These are phyloP conservation scores for Macroventuria anomochaeta DNA, from an alignment of 2,329 filamentous ascomycete genomes.

Conservation along the genomic window DNA sequence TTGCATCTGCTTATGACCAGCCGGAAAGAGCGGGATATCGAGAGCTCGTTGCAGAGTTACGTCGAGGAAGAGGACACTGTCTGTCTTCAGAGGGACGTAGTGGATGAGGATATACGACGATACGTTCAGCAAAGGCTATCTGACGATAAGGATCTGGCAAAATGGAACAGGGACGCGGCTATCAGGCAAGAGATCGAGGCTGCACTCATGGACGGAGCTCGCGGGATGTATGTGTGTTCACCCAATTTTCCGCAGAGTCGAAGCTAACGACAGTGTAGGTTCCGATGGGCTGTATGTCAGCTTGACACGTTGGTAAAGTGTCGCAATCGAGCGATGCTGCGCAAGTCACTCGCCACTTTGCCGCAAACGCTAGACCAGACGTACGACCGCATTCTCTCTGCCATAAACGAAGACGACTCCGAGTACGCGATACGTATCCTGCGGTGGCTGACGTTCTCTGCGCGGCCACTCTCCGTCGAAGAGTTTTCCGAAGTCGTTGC, in stretches of 20 bases:
- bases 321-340: no score
- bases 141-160: conserved; percentile 32
- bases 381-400: conserved; percentile 34
- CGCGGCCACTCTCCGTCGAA: no score
- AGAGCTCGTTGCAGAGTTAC: conserved; percentile 22
- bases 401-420: conserved; percentile 24
- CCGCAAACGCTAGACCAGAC: conserved; percentile 35
- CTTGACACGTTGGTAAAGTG: conserved; percentile 29
- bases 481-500: conserved; percentile 35
- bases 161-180: conserved; percentile 31
- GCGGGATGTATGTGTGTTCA: conserved; percentile 33
- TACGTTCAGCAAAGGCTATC: conserved; percentile 44
- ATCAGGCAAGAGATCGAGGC: conserved; percentile 36
- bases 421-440: conserved; percentile 30
- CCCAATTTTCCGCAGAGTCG: not conserved
- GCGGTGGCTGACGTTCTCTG: conserved; percentile 36
- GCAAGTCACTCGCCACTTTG: conserved; percentile 28
- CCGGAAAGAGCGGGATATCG: no score
- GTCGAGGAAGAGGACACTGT: conserved; percentile 21
- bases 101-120: conserved; percentile 38
- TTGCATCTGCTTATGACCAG: conserved; percentile 38
- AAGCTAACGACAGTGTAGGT: conserved; percentile 24
- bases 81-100: conserved; percentile 28
- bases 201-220: conserved; percentile 36
- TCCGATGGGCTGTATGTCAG: conserved; percentile 36